A percentile compares a stretch with the other conserved stretches of the same genome.
phyloP scores from a whole-genome alignment of 129 eudicot species.

The Flaveria bidentis region DNA sequence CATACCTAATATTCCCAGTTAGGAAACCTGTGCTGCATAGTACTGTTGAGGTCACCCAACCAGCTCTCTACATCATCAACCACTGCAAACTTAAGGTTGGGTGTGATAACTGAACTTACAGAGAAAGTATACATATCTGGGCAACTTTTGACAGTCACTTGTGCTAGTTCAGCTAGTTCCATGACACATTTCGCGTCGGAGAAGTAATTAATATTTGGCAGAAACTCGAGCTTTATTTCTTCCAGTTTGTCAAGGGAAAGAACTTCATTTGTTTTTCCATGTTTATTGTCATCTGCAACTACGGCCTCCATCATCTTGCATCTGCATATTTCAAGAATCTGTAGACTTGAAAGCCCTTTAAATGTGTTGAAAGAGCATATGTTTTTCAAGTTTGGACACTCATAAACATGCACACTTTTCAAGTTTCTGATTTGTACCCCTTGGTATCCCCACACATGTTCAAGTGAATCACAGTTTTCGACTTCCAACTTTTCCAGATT shows the following conservation, averaged over 20 bases:
- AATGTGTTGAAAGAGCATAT: constrained; percentile 35
- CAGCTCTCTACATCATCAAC: constrained; percentile 19
- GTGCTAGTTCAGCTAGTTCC: constrained; percentile 30
- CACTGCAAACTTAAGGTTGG: constrained; percentile 27
- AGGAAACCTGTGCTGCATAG: constrained; percentile 14
- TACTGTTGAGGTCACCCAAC: constrained; percentile 36
- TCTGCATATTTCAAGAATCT: constrained; percentile 23
- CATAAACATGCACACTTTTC: constrained; percentile 22
- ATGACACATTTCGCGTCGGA: constrained; percentile 30
- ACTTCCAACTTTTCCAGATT: constrained; percentile 37
- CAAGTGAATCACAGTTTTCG: constrained; percentile 38
- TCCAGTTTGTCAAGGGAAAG: constrained; percentile 26
- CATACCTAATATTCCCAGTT: constrained; percentile 22
- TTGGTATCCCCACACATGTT: constrained; percentile 34
- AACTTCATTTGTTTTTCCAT: constrained; percentile 14
- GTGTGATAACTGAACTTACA: constrained; percentile 32
- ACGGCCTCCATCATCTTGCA: constrained; percentile 41
- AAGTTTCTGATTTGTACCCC: constrained; percentile 35
- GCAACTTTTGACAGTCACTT: constrained; percentile 28
- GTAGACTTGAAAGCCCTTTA: constrained; percentile 35
- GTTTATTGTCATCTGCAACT: constrained; percentile 27
- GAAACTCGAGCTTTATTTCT: constrained; percentile 23
- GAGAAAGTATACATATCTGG: constrained; percentile 35
- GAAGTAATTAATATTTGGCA: constrained; percentile 30
- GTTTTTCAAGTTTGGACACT: constrained; percentile 33